Evolutionary conservation across 2,329 filamentous ascomycete genomes (phyloP).

Genomic region (Ophiosphaerella narmari): DNA sequence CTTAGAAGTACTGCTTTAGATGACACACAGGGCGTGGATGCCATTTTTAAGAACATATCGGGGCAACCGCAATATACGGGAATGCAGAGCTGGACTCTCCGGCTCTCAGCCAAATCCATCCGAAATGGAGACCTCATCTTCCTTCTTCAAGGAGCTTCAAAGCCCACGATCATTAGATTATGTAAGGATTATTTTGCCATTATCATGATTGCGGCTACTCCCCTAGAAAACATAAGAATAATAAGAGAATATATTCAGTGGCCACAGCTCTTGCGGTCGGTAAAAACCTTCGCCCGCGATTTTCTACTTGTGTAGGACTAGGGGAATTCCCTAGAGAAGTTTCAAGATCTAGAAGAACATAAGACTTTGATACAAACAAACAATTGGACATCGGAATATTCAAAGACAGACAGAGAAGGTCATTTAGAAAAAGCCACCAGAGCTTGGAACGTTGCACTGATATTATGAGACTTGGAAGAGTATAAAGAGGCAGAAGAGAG

Average conservation of each 20-base stretch:
- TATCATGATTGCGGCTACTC: slow-evolving; percentile 4
- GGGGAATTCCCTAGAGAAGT: neutral
- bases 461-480: slow-evolving; percentile 2
- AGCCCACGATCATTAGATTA: slow-evolving; percentile 13
- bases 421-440: no score
- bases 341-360: slow-evolving; percentile 1
- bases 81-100: slow-evolving; percentile 4
- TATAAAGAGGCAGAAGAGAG: slow-evolving; percentile 6
- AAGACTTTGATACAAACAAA: slow-evolving; percentile 1
- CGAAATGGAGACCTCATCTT: neutral
- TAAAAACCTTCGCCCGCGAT: slow-evolving; percentile 1
- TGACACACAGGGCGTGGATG: slow-evolving; percentile 4
- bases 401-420: no score
- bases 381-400: slow-evolving; percentile 3
- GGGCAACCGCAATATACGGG: neutral
- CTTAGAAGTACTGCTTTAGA: neutral
- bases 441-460: slow-evolving; percentile 7
- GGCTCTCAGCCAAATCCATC: slow-evolving; percentile 6
- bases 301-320: neutral
- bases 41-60: neutral
- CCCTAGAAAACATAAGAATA: neutral
- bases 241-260: neutral
- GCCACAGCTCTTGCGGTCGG: slow-evolving; percentile 3
- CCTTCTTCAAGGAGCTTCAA: slow-evolving; percentile 6
- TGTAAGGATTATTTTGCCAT: slow-evolving; percentile 7